A percentile compares a stretch with the other conserved stretches of the same genome.
phyloP scores from a whole-genome alignment of 768 basidiomycete genomes.

The Amanita fuliginea region DNA sequence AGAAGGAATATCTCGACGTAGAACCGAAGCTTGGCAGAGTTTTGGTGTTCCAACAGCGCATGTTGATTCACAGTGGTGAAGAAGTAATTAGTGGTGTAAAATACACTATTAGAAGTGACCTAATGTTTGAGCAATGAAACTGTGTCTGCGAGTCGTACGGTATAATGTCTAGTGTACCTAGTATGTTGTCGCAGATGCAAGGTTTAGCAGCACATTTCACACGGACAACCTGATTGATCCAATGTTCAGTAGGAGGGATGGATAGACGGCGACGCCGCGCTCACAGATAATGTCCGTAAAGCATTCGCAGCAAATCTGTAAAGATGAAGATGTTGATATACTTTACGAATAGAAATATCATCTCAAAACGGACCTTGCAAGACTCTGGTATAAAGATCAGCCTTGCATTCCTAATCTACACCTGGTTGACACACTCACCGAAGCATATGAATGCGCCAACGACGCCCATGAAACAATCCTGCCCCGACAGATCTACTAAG shows the following conservation, averaged over 20 bases:
- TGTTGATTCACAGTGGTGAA: constrained; percentile 27
- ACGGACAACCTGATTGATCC: not conserved
- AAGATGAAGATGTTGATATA: not conserved
- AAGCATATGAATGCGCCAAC: constrained; percentile 1
- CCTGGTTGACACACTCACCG: not conserved
- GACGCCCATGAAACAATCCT: not conserved
- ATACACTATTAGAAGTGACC: constrained; percentile 27
- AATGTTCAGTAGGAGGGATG: not conserved
- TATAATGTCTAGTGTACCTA: not conserved
- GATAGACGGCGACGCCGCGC: not conserved
- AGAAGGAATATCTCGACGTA: constrained; percentile 23
- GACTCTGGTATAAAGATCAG: constrained; percentile 2
- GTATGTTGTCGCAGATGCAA: not conserved
- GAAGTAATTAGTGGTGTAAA: constrained; percentile 22
- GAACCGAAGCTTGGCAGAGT: constrained; percentile 26
- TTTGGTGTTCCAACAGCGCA: constrained; percentile 30
- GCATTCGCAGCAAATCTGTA: constrained; percentile 2
- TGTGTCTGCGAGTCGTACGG: no score
- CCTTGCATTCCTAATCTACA: not conserved
- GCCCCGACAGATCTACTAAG: not conserved
- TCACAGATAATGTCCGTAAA: constrained; percentile 1
- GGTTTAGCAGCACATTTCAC: constrained; percentile 1
- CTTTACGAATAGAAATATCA: not conserved
- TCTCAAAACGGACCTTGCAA: not conserved
- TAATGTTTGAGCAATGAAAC: constrained; percentile 19